Evolutionary conservation across 2,329 filamentous ascomycete species (phyloP).

Genomic region (Pseudogymnoascus sp.): DNA sequence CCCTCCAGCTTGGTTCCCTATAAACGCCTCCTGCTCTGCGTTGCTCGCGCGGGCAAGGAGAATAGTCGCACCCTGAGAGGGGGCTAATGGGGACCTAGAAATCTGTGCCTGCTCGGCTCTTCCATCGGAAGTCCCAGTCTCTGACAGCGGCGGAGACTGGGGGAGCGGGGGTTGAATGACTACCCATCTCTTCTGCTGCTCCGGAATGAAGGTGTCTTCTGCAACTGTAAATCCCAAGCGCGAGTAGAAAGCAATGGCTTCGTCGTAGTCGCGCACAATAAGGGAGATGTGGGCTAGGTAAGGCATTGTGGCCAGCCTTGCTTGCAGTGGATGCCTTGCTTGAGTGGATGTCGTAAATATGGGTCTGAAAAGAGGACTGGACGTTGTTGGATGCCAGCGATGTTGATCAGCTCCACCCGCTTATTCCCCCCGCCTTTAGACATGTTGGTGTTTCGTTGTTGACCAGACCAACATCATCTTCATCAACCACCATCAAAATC

Average conservation of each 20-base stretch:
- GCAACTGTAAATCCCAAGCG: neutral
- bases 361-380: too few relatives aligned
- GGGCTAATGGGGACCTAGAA: neutral
- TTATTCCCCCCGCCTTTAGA: too few relatives aligned
- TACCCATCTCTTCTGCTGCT: slow-evolving; percentile 9
- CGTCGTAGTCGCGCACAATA: slow-evolving; percentile 1
- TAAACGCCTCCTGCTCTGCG: neutral
- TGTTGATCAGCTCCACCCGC: too few relatives aligned
- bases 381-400: too few relatives aligned
- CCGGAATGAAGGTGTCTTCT: slow-evolving; percentile 1
- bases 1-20: slow-evolving; percentile 6
- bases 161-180: neutral
- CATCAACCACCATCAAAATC: neutral
- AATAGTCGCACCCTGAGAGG: neutral
- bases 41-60: neutral
- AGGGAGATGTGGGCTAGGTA: slow-evolving; percentile 1
- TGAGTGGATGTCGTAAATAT: too few relatives aligned
- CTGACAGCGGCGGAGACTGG: neutral
- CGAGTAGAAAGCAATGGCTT: slow-evolving; percentile 5
- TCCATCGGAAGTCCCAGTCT: neutral
- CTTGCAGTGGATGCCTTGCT: too few relatives aligned
- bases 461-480: neutral
- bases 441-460: too few relatives aligned
- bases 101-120: neutral
- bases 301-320: neutral